Percentiles rank a stretch among this genome's conserved stretches.
These are phyloP conservation scores for Phlyctochytrium bullatum DNA, from an alignment of 192 early-diverging fungal genomes.

Conservation along the genomic window DNA sequence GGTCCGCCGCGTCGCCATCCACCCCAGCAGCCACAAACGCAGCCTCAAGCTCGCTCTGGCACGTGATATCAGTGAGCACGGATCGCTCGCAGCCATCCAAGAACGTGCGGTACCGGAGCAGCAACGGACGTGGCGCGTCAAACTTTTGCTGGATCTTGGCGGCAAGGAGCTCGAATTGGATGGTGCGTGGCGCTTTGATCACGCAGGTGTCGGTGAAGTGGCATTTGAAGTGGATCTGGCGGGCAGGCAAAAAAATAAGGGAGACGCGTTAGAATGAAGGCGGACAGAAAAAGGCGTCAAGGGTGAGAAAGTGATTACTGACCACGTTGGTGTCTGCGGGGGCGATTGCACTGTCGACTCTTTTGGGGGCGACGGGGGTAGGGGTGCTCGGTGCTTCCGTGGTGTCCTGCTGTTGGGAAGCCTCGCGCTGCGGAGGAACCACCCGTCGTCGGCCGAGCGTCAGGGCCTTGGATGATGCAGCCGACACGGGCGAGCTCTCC, in stretches of 20 bases:
- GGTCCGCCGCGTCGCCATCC: conserved; percentile 5
- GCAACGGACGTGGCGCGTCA: conserved; percentile 33
- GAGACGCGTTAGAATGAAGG: not conserved
- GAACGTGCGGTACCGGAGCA: conserved; percentile 79
- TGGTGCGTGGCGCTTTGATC: conserved; percentile 52
- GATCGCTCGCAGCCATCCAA: conserved; percentile 88
- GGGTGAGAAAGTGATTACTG: not conserved
- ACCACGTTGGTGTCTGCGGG: not conserved
- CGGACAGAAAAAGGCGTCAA: not conserved
- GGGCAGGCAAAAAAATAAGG: not conserved
- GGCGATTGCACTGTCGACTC: not conserved
- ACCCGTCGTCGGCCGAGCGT: too few relatives aligned
- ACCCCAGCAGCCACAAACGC: conserved; percentile 66
- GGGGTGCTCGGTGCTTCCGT: not conserved
- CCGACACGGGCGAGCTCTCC: too few relatives aligned
- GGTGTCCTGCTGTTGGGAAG: too few relatives aligned
- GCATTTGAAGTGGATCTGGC: conserved; percentile 57
- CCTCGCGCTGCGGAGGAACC: too few relatives aligned
- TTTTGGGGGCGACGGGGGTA: not conserved
- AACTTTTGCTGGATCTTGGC: conserved; percentile 64
- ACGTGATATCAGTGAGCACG: conserved; percentile 76
- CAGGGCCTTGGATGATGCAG: too few relatives aligned
- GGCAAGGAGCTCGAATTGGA: conserved; percentile 51
- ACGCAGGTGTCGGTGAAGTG: conserved; percentile 66
- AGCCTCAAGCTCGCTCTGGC: conserved; percentile 85